Base-by-base conservation (phyloP, 441 rosid species). In the Gossypium lobatum region DNA sequence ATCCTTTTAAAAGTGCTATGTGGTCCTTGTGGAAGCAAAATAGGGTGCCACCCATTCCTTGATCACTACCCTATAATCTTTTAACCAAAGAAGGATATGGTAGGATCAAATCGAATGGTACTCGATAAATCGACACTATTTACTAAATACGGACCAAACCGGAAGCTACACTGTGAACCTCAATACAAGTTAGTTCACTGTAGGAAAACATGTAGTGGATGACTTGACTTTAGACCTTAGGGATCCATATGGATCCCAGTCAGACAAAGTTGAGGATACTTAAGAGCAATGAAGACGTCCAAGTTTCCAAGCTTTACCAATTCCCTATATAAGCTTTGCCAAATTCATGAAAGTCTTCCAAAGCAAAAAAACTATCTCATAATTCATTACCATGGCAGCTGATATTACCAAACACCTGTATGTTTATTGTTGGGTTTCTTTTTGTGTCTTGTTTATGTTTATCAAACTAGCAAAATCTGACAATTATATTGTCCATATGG, bases 401-500 rank as follows among this genome's bases (percentile, higher is more conserved):
- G 16, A 60, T 48, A 45, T 26, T 6, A 58, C 45, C 1, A 58
- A 73, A 67, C 14, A 52, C 72, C 69, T 53, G n/a, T 76, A 2
- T 26, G n/a, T 71, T 1, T 31, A 31, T 31, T 31, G 37, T 4
- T 73, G 67, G 59, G 18, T 81, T 77, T 73, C 57, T 46, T 50
- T 77, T 25, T 8, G 21, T 31, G 0, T 76, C 73, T 60, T 73
- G 3, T 37, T 31, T 16, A 25, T 79, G 62, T 10, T 70, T 16
- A 52, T 65, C 26, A 61, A 63, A 17, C 68, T 73, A 6, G 80
- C 77, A 9, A 69, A 79, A 31, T 60, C 74, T n/a, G 84, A 86
- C 50, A 85, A 81, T 64, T 88, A 85, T 62, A 88, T 88, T 45
- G 78, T 88, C 80, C 77, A 78, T 63, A 88, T 88, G 92, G 88